Percentiles rank a stretch among this genome's conserved stretches.
Conservation (phyloP, 2,329 filamentous ascomycete genomes). For the Malbranchea zuffiana region DNA sequence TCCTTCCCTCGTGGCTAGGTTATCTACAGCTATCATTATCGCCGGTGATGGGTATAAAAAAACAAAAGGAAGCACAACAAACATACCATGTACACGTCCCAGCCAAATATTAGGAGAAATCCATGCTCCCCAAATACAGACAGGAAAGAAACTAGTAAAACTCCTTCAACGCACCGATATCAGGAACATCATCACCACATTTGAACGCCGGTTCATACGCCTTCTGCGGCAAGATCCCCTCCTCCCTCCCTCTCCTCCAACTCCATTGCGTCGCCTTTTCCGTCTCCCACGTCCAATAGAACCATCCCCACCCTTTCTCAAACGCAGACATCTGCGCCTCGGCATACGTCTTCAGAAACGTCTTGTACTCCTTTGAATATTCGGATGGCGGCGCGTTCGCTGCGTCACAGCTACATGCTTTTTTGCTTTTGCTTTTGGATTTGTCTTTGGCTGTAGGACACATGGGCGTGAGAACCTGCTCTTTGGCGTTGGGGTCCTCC, state of each 20-base stretch:
- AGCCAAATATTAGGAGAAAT: too few relatives aligned
- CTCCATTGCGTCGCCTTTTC: constrained; percentile 84
- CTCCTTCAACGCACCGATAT: constrained; percentile 36
- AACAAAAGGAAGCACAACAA: too few relatives aligned
- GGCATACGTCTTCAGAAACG: constrained; percentile 79
- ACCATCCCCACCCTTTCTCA: constrained; percentile 91
- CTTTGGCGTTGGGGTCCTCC: constrained; percentile 40
- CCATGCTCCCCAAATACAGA: too few relatives aligned
- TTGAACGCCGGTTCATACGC: constrained; percentile 61
- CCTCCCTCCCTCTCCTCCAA: constrained; percentile 56
- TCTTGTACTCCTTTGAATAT: constrained; percentile 67
- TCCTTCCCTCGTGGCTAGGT: too few relatives aligned
- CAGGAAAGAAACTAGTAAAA: constrained; percentile 32
- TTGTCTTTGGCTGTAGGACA: constrained; percentile 56
- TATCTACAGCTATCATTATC: too few relatives aligned
- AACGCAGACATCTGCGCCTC: constrained; percentile 94
- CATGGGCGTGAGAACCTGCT: constrained; percentile 53
- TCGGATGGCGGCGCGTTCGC: constrained; percentile 62
- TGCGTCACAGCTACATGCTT: constrained; percentile 55
- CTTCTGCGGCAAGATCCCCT: constrained; percentile 67
- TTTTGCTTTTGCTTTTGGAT: constrained; percentile 21
- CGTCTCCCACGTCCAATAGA: constrained; percentile 98
- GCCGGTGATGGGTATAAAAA: too few relatives aligned
- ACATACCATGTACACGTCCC: too few relatives aligned
- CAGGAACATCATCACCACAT: constrained; percentile 43